Conservation (phyloP, 768 basidiomycete species). For the Naganishia friedmannii region DNA sequence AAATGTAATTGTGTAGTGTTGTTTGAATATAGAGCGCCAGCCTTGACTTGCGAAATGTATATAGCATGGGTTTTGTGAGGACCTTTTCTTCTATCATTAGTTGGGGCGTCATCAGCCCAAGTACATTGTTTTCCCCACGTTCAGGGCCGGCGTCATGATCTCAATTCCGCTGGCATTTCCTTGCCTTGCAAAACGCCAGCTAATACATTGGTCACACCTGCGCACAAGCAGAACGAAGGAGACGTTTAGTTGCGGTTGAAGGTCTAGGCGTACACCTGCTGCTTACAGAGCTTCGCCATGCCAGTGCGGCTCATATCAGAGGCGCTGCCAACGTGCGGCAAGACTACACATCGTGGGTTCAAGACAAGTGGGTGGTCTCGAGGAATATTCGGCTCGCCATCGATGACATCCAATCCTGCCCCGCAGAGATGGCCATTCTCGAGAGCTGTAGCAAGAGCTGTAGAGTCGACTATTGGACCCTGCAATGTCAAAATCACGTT, state of each 20-base stretch:
- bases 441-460: constrained; percentile 78
- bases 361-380: constrained; percentile 75
- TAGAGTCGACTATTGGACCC: constrained; percentile 76
- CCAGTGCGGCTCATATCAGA: constrained; percentile 76
- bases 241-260: neutral
- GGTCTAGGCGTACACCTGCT: neutral
- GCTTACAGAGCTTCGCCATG: constrained; percentile 68
- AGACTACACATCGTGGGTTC: constrained; percentile 69
- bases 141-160: neutral
- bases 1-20: constrained; percentile 3
- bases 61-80: neutral
- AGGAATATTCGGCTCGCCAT: constrained; percentile 77
- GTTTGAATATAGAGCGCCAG: neutral
- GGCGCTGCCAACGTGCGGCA: constrained; percentile 90
- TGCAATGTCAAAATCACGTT: constrained; percentile 45
- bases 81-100: neutral
- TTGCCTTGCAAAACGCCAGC: neutral
- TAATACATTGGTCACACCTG: neutral
- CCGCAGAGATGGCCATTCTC: constrained; percentile 77
- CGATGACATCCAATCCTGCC: constrained; percentile 89
- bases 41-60: neutral
- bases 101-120: too few relatives aligned
- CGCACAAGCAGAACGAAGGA: neutral
- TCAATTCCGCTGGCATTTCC: constrained; percentile 11
- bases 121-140: neutral